These are phyloP conservation scores for Mentha longifolia DNA, from an alignment of 257 asterid species.

Conservation along the genomic window DNA sequence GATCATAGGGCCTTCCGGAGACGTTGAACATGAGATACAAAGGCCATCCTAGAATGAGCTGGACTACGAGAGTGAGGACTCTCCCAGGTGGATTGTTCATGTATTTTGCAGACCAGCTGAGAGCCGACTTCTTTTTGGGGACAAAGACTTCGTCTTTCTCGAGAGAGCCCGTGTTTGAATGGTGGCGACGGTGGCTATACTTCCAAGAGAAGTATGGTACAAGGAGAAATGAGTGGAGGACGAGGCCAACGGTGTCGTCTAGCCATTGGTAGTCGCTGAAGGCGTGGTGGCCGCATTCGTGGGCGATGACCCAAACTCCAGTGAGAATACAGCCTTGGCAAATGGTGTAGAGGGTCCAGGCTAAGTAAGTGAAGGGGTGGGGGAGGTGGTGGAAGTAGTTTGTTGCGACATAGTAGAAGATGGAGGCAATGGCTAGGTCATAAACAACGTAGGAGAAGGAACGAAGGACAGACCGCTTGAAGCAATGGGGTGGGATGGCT, in stretches of 20 bases:
- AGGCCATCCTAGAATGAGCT: conserved; percentile 83
- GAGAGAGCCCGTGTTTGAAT: conserved; percentile 72
- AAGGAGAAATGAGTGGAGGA: conserved; percentile 49
- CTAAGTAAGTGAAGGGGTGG: conserved; percentile 51
- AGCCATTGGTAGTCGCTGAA: conserved; percentile 39
- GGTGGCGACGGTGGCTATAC: conserved; percentile 65
- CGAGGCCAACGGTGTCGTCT: conserved; percentile 41
- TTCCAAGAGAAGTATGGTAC: conserved; percentile 59
- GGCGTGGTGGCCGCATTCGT: conserved; percentile 39
- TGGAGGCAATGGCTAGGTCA: conserved; percentile 59
- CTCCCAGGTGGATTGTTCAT: conserved; percentile 77
- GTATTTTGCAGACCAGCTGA: conserved; percentile 47
- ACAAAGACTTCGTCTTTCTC: conserved; percentile 87
- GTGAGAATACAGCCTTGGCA: conserved; percentile 77
- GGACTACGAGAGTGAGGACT: conserved; percentile 47
- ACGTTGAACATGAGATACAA: conserved; percentile 69
- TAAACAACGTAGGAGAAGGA: conserved; percentile 71
- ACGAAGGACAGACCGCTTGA: conserved; percentile 75
- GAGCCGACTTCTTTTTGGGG: conserved; percentile 54
- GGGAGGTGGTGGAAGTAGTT: conserved; percentile 64
- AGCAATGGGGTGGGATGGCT: conserved; percentile 90
- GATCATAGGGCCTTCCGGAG: conserved; percentile 68
- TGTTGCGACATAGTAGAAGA: conserved; percentile 69
- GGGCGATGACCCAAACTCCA: conserved; percentile 58
- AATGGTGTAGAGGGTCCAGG: conserved; percentile 72